Conservation (phyloP, 768 basidiomycete species). For the Scleroderma citrinum region DNA sequence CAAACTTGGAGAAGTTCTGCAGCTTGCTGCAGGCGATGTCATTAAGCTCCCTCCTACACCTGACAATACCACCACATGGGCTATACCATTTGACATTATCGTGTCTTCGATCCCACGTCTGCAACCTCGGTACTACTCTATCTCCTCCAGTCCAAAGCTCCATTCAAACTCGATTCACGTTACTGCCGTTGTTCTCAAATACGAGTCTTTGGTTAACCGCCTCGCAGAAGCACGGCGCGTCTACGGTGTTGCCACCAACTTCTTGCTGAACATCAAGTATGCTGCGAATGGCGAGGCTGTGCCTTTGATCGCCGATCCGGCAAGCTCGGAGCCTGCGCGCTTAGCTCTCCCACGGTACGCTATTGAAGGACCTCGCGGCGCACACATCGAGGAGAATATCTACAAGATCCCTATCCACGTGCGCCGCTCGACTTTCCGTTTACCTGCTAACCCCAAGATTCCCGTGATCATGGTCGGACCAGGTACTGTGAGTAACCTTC, state of each 20-base stretch:
- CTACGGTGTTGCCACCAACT: conserved; percentile 91
- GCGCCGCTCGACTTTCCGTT: conserved; percentile 90
- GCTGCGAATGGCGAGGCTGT: conserved; percentile 56
- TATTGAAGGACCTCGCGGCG: conserved; percentile 86
- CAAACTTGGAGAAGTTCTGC: conserved; percentile 89
- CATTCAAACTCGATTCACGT: conserved; percentile 87
- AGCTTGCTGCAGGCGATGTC: conserved; percentile 82
- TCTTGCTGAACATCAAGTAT: conserved; percentile 87
- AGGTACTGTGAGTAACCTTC: conserved; percentile 70
- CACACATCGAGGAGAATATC: conserved; percentile 63
- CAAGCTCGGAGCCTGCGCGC: conserved; percentile 31
- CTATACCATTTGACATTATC: conserved; percentile 94
- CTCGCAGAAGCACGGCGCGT: conserved; percentile 59
- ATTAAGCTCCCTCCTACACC: conserved; percentile 47
- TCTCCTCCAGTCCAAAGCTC: conserved; percentile 94
- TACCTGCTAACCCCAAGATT: conserved; percentile 97
- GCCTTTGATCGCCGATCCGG: conserved; percentile 36
- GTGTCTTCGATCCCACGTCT: conserved; percentile 90
- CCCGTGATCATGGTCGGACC: conserved; percentile 99
- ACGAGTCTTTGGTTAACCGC: conserved; percentile 58
- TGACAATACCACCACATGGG: conserved; percentile 81
- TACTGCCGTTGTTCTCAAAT: conserved; percentile 93
- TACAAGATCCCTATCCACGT: conserved; percentile 94
- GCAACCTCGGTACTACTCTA: conserved; percentile 97
- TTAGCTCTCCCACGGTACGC: conserved; percentile 63